Conservation (phyloP, 805 yeast species). For the Candida insectorum region DNA sequence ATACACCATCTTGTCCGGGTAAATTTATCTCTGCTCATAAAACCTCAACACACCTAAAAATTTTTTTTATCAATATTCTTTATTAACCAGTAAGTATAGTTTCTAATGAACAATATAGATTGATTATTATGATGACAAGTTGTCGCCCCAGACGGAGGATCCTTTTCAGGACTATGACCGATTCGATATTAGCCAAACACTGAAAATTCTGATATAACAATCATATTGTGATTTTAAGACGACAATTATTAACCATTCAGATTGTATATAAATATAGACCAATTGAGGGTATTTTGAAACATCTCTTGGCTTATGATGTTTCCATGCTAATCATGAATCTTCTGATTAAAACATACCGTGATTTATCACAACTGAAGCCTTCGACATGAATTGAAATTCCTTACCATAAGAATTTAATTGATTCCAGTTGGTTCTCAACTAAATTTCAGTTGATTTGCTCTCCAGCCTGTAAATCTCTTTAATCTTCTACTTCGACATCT, state of each 20-base stretch:
- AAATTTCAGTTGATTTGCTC: neutral
- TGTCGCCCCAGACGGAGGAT: conserved; percentile 78
- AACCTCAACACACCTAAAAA: conserved; percentile 1
- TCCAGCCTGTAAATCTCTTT: neutral
- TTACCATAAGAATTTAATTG: too few relatives aligned
- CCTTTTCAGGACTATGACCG: conserved; percentile 62
- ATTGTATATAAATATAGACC: conserved; percentile 5
- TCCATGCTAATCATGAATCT: conserved; percentile 62
- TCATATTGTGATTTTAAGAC: conserved; percentile 1
- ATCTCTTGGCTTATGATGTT: conserved; percentile 7
- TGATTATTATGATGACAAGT: conserved; percentile 51
- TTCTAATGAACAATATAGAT: too few relatives aligned
- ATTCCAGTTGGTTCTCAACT: too few relatives aligned
- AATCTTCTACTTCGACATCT: neutral
- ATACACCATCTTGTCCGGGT: neutral
- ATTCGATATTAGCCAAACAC: conserved; percentile 65
- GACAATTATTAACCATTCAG: conserved; percentile 3
- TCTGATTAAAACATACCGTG: conserved; percentile 31
- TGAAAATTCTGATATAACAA: conserved; percentile 56
- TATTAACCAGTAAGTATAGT: conserved; percentile 5
- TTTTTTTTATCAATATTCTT: neutral
- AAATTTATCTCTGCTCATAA: neutral
- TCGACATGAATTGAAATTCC: neutral
- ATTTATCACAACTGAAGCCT: conserved; percentile 10
- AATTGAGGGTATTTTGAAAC: conserved; percentile 5